A percentile compares a stretch with the other conserved stretches of the same genome.
phyloP scores from a whole-genome alignment of 169 alveolate genomes.

The Plasmodium vinckei region DNA sequence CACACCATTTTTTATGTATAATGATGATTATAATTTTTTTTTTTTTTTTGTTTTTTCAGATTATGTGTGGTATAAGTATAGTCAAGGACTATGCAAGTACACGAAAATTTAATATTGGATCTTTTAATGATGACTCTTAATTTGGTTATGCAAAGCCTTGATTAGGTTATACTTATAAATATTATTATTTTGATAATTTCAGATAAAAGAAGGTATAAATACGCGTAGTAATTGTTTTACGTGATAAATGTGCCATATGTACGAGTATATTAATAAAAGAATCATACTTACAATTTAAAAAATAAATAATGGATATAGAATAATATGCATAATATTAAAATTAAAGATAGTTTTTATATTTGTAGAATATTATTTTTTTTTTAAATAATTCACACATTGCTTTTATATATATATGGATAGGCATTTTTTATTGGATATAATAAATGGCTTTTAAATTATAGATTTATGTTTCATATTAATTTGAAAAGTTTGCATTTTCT shows the following conservation, averaged over 20 bases:
- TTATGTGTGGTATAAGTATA: constrained; percentile 72
- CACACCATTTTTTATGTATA: not conserved
- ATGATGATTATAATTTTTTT: not conserved
- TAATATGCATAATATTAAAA: too few relatives aligned
- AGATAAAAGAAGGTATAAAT: too few relatives aligned
- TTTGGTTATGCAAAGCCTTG: not conserved
- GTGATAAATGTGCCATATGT: too few relatives aligned
- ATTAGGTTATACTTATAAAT: too few relatives aligned
- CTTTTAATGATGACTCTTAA: constrained; percentile 48
- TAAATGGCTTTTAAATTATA: not conserved
- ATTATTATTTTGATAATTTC: too few relatives aligned
- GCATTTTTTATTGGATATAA: too few relatives aligned
- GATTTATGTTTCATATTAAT: not conserved
- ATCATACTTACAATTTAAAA: too few relatives aligned
- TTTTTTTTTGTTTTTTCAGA: constrained; percentile 19
- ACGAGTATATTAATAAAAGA: too few relatives aligned
- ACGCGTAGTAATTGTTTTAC: too few relatives aligned
- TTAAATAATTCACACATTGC: not conserved
- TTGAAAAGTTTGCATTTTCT: not conserved
- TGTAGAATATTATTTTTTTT: not conserved
- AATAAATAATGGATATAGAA: too few relatives aligned
- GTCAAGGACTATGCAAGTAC: constrained; percentile 45
- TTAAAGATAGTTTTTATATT: not conserved
- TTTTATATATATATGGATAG: not conserved
- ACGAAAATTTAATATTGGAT: constrained; percentile 49